Evolutionary conservation across 345 rosid species (phyloP), one percentile per base, ranked within the genome.

Genomic region (Cochlearia excelsa): DNA sequence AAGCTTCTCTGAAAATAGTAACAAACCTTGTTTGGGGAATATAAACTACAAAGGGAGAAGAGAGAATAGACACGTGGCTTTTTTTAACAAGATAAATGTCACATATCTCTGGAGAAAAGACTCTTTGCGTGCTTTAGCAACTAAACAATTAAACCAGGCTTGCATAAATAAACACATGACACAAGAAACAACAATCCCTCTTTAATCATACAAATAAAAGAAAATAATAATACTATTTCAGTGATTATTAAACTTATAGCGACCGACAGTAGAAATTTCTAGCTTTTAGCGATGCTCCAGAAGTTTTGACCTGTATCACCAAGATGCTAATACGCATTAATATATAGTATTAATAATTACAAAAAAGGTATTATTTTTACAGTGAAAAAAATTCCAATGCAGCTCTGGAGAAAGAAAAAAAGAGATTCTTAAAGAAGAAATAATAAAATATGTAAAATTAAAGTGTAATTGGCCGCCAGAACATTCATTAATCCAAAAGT

Each of bases 241-340:
- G 65, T 58, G 71, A 58, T 43, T 67, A 31, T 42, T 61, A 52
- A 39, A 39, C 43, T 39, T 39, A 9, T 54, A 63, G 59, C 45
- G 68, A 62, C 74, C 74, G 58, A 62, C 68, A 69, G 30, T 41
- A 42, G 27, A 39, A 61, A 30, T 45, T 30, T 16, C 23, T 60
- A 68, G 46, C 74, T 69, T 56, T 42, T 56, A 62, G 74, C 54
- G 64, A 63, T 34, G 68, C 64, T 55, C 74, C 74, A 63, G 64
- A 62, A 27, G 34, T 70, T 50, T 56, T 63, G 74, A 70, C 74
- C 69, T 70, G 74, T 54, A 56, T n/a, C 50, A 51, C 35, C 66
- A 16, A 68, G 10, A 61, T 54, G 51, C 34, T 54, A 55, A 54
- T 0, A 33, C 3, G 35, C 57, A 61, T 40, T 26, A 7, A 30